These are phyloP conservation scores for Termitomyces sp. DNA, from an alignment of 768 basidiomycete genomes.

Conservation along the genomic window DNA sequence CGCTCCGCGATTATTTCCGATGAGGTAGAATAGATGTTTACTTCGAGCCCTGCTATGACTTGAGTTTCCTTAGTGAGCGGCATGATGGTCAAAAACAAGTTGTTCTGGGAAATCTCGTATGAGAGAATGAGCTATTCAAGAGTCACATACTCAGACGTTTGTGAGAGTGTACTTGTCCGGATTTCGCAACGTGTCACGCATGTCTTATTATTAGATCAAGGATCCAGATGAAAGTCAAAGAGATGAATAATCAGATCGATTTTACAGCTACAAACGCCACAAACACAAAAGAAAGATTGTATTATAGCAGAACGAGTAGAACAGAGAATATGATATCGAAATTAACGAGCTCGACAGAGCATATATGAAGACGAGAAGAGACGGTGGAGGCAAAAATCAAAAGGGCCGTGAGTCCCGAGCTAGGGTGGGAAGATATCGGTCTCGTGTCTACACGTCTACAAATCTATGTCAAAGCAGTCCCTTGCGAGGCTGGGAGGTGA, in stretches of 20 bases:
- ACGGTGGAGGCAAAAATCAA: neutral
- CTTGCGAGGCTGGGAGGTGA: slow-evolving; percentile 4
- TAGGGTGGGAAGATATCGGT: slow-evolving; percentile 9
- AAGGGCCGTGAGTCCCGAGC: slow-evolving; percentile 1
- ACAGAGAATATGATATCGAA: slow-evolving; percentile 10
- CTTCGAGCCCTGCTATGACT: slow-evolving; percentile 31
- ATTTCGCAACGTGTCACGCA: neutral
- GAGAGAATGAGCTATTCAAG: neutral
- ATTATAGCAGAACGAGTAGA: slow-evolving; percentile 6
- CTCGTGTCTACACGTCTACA: slow-evolving; percentile 18
- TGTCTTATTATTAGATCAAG: too few relatives aligned
- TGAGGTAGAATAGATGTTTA: slow-evolving; percentile 25
- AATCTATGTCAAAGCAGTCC: slow-evolving; percentile 15
- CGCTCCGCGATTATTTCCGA: slow-evolving; percentile 2
- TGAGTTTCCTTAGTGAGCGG: slow-evolving; percentile 17
- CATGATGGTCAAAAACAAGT: slow-evolving; percentile 3
- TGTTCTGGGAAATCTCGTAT: neutral
- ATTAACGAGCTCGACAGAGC: slow-evolving; percentile 8
- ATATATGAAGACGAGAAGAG: slow-evolving; percentile 1
- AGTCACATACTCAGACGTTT: neutral
- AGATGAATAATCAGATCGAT: neutral
- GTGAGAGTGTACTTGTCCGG: neutral
- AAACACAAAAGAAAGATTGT: neutral
- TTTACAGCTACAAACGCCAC: neutral
- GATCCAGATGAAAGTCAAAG: too few relatives aligned